Conservation (phyloP, 1,139 yeast genomes). For the Blastobotrys proliferans region DNA sequence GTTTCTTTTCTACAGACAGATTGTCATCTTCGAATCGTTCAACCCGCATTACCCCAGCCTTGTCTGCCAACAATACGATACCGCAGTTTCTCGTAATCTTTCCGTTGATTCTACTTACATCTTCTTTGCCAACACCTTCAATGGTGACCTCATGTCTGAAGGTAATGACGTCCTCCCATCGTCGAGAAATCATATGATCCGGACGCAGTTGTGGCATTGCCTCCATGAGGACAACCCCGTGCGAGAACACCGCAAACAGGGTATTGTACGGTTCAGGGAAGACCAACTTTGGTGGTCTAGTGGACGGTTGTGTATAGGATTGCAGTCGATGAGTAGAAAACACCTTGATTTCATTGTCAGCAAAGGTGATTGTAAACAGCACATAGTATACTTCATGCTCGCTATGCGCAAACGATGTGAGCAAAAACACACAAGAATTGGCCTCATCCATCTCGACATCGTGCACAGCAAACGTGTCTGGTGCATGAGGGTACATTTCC, state of each 20-base stretch:
- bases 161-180: constrained; percentile 76
- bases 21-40: constrained; percentile 43
- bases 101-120: constrained; percentile 23
- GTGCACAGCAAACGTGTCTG: constrained; percentile 42
- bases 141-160: constrained; percentile 52
- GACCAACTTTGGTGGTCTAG: constrained; percentile 47
- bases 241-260: constrained; percentile 58
- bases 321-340: constrained; percentile 59
- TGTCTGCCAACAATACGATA: constrained; percentile 52
- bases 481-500: constrained; percentile 43
- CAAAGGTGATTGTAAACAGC: constrained; percentile 54
- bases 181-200: constrained; percentile 39
- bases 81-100: constrained; percentile 36
- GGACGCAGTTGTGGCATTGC: constrained; percentile 42
- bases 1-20: constrained; percentile 13
- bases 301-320: constrained; percentile 37
- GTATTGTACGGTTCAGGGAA: constrained; percentile 61
- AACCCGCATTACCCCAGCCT: constrained; percentile 60
- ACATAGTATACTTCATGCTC: constrained; percentile 41
- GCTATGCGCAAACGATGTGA: constrained; percentile 41
- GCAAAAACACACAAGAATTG: constrained; percentile 46
- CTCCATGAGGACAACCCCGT: constrained; percentile 64
- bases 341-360: constrained; percentile 50
- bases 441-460: constrained; percentile 42
- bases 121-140: constrained; percentile 60